Conservation (phyloP, 768 basidiomycete genomes). For the Russula griseocarnosa region DNA sequence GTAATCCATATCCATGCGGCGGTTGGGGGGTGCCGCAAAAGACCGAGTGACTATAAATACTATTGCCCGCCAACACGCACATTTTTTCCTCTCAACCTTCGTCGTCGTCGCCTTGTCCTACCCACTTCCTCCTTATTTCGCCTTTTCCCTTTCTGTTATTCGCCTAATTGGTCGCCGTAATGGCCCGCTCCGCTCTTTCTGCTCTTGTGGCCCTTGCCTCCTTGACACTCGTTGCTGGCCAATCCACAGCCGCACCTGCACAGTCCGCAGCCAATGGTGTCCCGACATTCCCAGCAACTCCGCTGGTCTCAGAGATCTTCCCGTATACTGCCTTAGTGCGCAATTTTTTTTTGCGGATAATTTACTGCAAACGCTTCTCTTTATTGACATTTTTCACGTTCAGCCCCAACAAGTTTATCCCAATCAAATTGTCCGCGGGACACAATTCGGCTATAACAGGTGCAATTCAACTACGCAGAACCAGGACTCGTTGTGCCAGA, state of each 20-base stretch:
- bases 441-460: constrained; percentile 60
- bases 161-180: constrained; percentile 27
- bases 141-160: constrained; percentile 19
- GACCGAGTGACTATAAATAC: constrained; percentile 27
- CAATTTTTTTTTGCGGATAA: constrained; percentile 11
- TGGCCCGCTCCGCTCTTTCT: constrained; percentile 39
- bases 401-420: constrained; percentile 53
- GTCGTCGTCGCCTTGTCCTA: background rate
- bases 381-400: background rate
- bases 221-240: constrained; percentile 30
- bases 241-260: constrained; percentile 2
- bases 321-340: constrained; percentile 30
- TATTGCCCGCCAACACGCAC: background rate
- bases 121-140: background rate
- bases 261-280: background rate
- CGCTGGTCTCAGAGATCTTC: constrained; percentile 32
- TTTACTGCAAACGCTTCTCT: background rate
- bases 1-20: background rate
- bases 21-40: constrained; percentile 1
- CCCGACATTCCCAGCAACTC: constrained; percentile 31
- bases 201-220: constrained; percentile 35
- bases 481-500: constrained; percentile 65
- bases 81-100: background rate
- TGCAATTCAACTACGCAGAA: constrained; percentile 66
- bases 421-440: constrained; percentile 45